Evolutionary conservation across 2,329 filamentous ascomycete genomes (phyloP), one percentile per base, ranked within the genome.

Genomic region (Berkeleyomyces basicola): DNA sequence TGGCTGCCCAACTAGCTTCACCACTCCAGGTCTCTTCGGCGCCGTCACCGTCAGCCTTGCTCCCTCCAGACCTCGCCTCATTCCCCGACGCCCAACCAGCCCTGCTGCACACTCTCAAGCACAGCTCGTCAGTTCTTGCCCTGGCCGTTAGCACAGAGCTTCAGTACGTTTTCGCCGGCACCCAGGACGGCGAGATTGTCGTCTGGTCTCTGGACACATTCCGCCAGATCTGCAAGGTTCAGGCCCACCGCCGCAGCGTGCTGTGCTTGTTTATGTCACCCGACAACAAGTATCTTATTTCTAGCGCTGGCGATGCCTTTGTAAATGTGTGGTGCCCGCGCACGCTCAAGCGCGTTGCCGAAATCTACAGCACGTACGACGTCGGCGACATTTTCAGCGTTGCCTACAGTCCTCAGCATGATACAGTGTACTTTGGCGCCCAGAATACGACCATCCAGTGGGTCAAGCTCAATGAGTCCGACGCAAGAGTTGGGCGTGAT

Each of bases 381-480:
- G 88, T 96, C 47, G 93, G 93, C 65, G 93, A 99, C 74, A 84
- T 99, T 64, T 97, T 97, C 72, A 95, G 90, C 68, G 85, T 96
- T n/a, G 87, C 86, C 1, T 96, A 95, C 72, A 96, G 90, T 3
- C 76, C 83, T 5, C 80, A 84, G 67, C 79, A 89, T 68, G 82
- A 92, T 67, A 95, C 87, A 0, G 80, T 96, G 3, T 97, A 96
- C 72, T 82, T 96, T 51, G 93, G 93, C 63, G 89, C 90, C 0
- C 93, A 97, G 71, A 96, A 97, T 70, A 93, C 90, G 6, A 90
- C 87, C 46, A 93, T 96, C 61, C 91, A 96, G 78, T 99, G 93
- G 93, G 87, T 90, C 68, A 81, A 85, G 67, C 75, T 96, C 62
- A 82, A 82, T 68, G 82, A 88, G 66, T 80, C 82, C 33, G 77